A percentile compares a stretch with the other conserved stretches of the same genome.
Conservation (phyloP, 495 filamentous ascomycete genomes). For the Neurospora discreta region DNA sequence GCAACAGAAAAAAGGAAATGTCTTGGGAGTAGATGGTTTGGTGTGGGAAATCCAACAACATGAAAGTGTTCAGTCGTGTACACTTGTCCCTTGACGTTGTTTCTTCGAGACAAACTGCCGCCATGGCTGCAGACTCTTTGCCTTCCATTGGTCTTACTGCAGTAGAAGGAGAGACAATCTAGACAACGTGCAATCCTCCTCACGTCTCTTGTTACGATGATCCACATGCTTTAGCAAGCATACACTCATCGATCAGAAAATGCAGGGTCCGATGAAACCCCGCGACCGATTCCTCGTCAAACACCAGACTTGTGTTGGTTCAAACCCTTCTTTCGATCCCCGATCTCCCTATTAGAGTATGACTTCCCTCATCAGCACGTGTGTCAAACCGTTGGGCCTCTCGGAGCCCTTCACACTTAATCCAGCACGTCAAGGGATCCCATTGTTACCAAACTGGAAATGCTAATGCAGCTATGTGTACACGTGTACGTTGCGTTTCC, state of each 20-base stretch:
- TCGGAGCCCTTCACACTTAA: not conserved
- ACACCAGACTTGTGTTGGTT: not conserved
- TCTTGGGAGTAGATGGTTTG: not conserved
- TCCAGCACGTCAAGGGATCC: not conserved
- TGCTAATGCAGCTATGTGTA: not conserved
- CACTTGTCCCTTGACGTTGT: not conserved
- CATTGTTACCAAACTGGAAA: not conserved
- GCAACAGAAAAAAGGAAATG: not conserved
- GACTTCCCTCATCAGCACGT: not conserved
- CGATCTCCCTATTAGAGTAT: not conserved
- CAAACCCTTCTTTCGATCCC: not conserved
- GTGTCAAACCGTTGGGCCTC: not conserved
- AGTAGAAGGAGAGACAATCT: not conserved
- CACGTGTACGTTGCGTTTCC: not conserved
- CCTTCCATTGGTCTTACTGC: not conserved
- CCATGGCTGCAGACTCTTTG: not conserved
- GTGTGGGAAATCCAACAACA: not conserved
- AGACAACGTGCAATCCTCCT: not conserved
- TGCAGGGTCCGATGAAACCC: not conserved
- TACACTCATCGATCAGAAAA: not conserved
- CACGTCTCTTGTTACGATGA: not conserved
- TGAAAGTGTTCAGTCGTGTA: not conserved
- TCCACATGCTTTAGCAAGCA: not conserved
- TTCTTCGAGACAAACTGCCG: slow-evolving; percentile 1
- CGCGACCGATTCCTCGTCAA: not conserved